Evolutionary conservation across 2,329 filamentous ascomycete genomes (phyloP).

Genomic region (Scedosporium apiospermum): DNA sequence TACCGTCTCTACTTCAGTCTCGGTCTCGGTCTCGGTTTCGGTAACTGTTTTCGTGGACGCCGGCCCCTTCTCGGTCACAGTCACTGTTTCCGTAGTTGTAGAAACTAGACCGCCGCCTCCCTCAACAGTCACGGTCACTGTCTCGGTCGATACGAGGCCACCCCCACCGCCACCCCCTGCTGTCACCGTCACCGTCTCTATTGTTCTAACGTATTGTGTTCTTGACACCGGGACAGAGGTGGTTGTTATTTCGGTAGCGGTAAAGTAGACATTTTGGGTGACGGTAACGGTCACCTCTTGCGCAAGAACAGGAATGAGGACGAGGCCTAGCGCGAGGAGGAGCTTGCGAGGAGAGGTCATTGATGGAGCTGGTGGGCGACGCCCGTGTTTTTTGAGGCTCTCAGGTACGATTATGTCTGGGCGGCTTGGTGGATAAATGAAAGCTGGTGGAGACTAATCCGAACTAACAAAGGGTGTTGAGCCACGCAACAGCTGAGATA

Average conservation of each 20-base stretch:
- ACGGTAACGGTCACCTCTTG: neutral
- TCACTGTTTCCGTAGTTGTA: neutral
- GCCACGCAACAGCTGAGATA: no score
- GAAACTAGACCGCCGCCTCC: neutral
- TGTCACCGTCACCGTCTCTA: neutral
- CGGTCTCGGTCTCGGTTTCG: neutral
- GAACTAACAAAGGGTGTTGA: no score
- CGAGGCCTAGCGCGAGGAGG: neutral
- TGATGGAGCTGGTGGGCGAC: conserved; percentile 3
- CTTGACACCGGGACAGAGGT: neutral
- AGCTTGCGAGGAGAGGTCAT: conserved; percentile 13
- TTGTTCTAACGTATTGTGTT: neutral
- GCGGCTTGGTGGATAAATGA: no score
- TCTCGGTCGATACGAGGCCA: neutral
- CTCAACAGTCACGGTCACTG: neutral
- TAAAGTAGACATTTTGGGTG: neutral
- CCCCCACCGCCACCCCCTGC: neutral
- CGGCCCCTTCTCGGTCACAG: neutral
- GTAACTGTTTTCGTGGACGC: neutral
- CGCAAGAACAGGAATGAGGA: neutral
- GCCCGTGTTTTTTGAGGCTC: conserved; percentile 6
- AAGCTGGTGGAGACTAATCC: no score
- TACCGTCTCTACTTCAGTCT: neutral
- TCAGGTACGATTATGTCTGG: no score
- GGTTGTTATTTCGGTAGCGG: neutral